phyloP scores from a whole-genome alignment of 176 grass and related monocot species.

The Carex pumila region DNA sequence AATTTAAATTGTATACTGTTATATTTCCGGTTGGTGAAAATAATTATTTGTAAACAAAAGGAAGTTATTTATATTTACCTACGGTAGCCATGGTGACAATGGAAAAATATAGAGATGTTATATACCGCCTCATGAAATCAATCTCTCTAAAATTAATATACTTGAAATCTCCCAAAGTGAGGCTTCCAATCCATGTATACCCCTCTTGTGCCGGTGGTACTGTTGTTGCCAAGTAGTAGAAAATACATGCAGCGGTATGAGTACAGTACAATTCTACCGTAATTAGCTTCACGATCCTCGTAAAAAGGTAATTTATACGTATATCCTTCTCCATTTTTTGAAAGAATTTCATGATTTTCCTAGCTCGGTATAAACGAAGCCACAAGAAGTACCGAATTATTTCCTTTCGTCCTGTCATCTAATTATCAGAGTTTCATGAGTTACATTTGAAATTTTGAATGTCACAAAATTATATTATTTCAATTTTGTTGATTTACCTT shows the following conservation, averaged over 20 bases:
- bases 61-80: constrained; percentile 33
- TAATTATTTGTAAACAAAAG: background rate
- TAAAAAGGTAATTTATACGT: constrained; percentile 84
- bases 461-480: background rate
- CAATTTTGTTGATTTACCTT: constrained; percentile 35
- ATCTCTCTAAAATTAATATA: constrained; percentile 70
- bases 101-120: constrained; percentile 78
- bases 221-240: constrained; percentile 90
- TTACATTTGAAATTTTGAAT: background rate
- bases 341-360: constrained; percentile 70
- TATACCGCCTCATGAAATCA: constrained; percentile 65
- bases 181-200: constrained; percentile 83
- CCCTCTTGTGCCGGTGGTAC: constrained; percentile 49
- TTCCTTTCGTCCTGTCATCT: constrained; percentile 54
- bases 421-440: background rate
- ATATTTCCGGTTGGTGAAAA: background rate
- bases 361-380: constrained; percentile 58
- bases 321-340: constrained; percentile 90
- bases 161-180: constrained; percentile 38
- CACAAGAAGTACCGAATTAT: constrained; percentile 57
- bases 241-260: constrained; percentile 79
- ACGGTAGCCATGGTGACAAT: constrained; percentile 85
- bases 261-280: constrained; percentile 87
- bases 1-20: constrained; percentile 6
- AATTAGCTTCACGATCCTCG: constrained; percentile 73